phyloP scores from a whole-genome alignment of 345 rosid species.

The Ceriops decandra region DNA sequence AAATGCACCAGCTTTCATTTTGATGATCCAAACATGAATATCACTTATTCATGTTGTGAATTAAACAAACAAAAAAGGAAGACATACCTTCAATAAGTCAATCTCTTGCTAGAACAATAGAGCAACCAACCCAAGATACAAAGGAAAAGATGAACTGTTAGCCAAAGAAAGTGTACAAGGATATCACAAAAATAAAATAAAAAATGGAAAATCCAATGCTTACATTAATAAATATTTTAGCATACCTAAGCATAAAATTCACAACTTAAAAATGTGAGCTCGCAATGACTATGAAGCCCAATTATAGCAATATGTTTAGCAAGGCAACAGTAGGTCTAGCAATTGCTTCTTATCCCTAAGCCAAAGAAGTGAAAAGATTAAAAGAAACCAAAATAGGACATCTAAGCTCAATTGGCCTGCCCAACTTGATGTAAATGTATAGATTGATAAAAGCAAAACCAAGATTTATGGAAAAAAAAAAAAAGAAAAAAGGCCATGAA shows the following conservation, averaged over 20 bases:
- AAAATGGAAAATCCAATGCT: neutral
- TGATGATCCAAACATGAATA: neutral
- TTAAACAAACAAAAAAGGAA: neutral
- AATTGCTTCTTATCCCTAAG: neutral
- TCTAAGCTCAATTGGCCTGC: neutral
- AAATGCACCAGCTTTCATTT: neutral
- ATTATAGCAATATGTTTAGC: too few relatives aligned
- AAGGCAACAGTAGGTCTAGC: neutral
- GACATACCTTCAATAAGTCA: conserved; percentile 84
- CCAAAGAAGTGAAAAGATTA: neutral
- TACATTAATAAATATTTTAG: too few relatives aligned
- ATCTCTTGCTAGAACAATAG: conserved; percentile 85
- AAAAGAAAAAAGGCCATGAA: too few relatives aligned
- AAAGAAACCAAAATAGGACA: neutral
- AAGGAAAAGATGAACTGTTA: conserved; percentile 35
- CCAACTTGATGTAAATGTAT: too few relatives aligned
- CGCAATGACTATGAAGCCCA: too few relatives aligned
- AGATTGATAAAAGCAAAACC: too few relatives aligned
- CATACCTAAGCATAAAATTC: too few relatives aligned
- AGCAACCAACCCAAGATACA: conserved; percentile 29
- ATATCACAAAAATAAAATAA: conserved; percentile 1
- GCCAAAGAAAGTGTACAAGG: conserved; percentile 23
- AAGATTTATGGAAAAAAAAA: too few relatives aligned
- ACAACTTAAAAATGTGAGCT: too few relatives aligned
- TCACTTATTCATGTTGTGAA: neutral